Conservation (phyloP, 768 basidiomycete genomes). For the Strobilomyces confusus region DNA sequence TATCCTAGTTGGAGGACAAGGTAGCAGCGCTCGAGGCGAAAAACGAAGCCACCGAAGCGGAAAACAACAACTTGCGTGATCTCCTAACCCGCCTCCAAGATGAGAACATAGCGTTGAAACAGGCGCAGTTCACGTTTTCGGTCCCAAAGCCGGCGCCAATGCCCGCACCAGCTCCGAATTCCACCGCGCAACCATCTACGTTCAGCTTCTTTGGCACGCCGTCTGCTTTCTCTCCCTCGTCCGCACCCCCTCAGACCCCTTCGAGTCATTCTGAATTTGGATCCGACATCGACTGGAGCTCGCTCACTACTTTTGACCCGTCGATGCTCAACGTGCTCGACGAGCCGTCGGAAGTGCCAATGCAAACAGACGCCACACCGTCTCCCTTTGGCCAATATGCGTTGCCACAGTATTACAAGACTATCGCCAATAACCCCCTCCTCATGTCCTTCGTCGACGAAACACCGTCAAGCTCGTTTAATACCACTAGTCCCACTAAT, state of each 20-base stretch:
- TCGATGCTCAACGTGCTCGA: slow-evolving; percentile 61
- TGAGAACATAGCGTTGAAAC: slow-evolving; percentile 81
- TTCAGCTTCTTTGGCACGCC: slow-evolving; percentile 28
- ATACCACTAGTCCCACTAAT: slow-evolving; percentile 16
- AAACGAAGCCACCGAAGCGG: slow-evolving; percentile 63
- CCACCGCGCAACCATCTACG: slow-evolving; percentile 16
- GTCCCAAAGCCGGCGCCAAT: slow-evolving; percentile 48
- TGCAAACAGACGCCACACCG: slow-evolving; percentile 53
- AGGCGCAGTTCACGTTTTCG: slow-evolving; percentile 78
- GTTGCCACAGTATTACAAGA: slow-evolving; percentile 56
- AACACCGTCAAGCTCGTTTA: slow-evolving; percentile 24
- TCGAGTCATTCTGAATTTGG: slow-evolving; percentile 19
- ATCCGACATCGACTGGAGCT: slow-evolving; percentile 53
- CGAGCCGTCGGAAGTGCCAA: slow-evolving; percentile 55
- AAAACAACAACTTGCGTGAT: slow-evolving; percentile 89
- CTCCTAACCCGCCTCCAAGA: slow-evolving; percentile 78
- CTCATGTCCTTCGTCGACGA: slow-evolving; percentile 81
- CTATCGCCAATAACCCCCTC: slow-evolving; percentile 78
- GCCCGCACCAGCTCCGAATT: slow-evolving; percentile 20
- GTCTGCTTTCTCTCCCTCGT: slow-evolving; percentile 19
- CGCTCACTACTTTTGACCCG: slow-evolving; percentile 69
- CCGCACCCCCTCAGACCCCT: slow-evolving; percentile 33
- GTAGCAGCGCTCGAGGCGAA: slow-evolving; percentile 83
- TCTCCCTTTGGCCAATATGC: slow-evolving; percentile 46
- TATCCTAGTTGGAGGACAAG: slow-evolving; percentile 78